phyloP scores from a whole-genome alignment of 768 basidiomycete genomes.

The Scleroderma citrinum region DNA sequence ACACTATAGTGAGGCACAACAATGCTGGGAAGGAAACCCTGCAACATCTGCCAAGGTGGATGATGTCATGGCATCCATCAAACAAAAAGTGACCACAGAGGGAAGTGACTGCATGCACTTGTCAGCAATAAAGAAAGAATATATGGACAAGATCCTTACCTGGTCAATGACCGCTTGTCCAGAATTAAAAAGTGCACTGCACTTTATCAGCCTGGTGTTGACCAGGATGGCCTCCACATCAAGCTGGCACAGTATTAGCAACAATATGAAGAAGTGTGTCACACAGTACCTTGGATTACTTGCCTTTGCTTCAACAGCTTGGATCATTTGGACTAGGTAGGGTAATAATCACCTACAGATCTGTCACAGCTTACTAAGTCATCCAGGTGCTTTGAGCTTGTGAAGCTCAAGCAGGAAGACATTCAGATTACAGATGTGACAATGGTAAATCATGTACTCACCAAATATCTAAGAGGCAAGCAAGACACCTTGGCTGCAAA shows the following conservation, averaged over 20 bases:
- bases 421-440: constrained; percentile 7
- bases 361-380: background rate
- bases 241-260: too few relatives aligned
- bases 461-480: constrained; percentile 1
- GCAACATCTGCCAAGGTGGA: constrained; percentile 18
- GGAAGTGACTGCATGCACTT: constrained; percentile 23
- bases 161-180: background rate
- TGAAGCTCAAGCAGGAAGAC: constrained; percentile 18
- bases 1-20: constrained; percentile 15
- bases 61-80: constrained; percentile 20
- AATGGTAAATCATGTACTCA: background rate
- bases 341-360: too few relatives aligned
- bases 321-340: constrained; percentile 2
- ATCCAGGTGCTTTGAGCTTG: constrained; percentile 27
- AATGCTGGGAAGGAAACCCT: constrained; percentile 24
- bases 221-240: too few relatives aligned
- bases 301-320: background rate
- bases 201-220: too few relatives aligned
- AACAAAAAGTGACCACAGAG: constrained; percentile 14
- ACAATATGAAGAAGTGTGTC: background rate
- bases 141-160: background rate
- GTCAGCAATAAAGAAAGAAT: constrained; percentile 14
- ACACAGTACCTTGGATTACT: background rate
- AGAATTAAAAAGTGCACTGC: background rate
- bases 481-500: too few relatives aligned